Percentiles rank a stretch among this genome's conserved stretches.
These are phyloP conservation scores for Zymoseptoria tritici DNA, from an alignment of 2,329 filamentous ascomycete species.

Conservation along the genomic window DNA sequence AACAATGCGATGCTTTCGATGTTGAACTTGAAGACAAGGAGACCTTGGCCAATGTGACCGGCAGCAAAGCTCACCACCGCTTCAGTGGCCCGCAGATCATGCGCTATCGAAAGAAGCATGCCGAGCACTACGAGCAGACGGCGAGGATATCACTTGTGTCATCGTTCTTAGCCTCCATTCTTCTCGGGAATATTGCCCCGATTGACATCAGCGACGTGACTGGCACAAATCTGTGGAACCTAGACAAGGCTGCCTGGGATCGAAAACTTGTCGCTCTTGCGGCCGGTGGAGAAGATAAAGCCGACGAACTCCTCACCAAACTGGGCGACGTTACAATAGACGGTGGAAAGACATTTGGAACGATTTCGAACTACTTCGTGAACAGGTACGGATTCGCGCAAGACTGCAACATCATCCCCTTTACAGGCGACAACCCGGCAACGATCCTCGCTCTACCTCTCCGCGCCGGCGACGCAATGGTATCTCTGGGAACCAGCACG, in stretches of 20 bases:
- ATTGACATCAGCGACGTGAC: slow-evolving; percentile 93
- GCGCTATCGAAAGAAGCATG: slow-evolving; percentile 71
- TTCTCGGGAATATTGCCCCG: slow-evolving; percentile 77
- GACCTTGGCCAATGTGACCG: slow-evolving; percentile 69
- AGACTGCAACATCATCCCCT: slow-evolving; percentile 71
- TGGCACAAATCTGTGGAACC: slow-evolving; percentile 96
- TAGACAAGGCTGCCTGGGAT: slow-evolving; percentile 65
- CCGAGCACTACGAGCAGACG: slow-evolving; percentile 72
- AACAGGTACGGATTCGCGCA: slow-evolving; percentile 67
- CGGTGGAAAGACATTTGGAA: slow-evolving; percentile 70
- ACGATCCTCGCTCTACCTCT: slow-evolving; percentile 89
- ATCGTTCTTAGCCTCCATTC: slow-evolving; percentile 85
- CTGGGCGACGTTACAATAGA: slow-evolving; percentile 74
- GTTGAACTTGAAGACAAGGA: slow-evolving; percentile 57
- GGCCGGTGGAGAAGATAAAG: slow-evolving; percentile 54
- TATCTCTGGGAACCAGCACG: slow-evolving; percentile 88
- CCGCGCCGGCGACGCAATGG: slow-evolving; percentile 82
- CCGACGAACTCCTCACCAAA: slow-evolving; percentile 63
- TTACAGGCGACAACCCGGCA: slow-evolving; percentile 92
- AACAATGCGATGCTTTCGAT: slow-evolving; percentile 86
- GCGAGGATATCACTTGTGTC: slow-evolving; percentile 87
- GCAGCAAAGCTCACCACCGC: slow-evolving; percentile 92
- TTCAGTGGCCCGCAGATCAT: slow-evolving; percentile 98
- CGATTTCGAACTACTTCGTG: slow-evolving; percentile 71
- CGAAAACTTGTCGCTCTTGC: slow-evolving; percentile 67